Evolutionary conservation across 2,329 filamentous ascomycete genomes (phyloP).

Genomic region (Lasiodiplodia sp.): DNA sequence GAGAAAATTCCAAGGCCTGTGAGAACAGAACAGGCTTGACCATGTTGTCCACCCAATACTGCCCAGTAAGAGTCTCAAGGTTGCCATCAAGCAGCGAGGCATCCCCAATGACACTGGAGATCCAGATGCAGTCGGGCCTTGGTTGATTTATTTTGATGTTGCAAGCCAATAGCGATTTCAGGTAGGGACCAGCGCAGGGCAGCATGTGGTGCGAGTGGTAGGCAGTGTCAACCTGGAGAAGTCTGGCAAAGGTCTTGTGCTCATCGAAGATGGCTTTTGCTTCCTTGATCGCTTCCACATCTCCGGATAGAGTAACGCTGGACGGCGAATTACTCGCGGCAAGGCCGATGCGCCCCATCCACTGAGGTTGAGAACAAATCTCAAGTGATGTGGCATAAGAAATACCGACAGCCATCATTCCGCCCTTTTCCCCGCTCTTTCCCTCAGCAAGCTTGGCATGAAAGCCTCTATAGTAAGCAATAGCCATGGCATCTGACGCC

Average conservation of each 20-base stretch:
- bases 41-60: conserved; percentile 59
- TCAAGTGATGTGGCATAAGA: neutral
- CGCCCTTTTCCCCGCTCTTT: conserved; percentile 34
- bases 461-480: conserved; percentile 38
- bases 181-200: conserved; percentile 7
- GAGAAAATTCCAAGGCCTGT: conserved; percentile 32
- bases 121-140: neutral
- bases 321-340: conserved; percentile 39
- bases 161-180: conserved; percentile 7
- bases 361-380: conserved; percentile 3
- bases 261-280: conserved; percentile 29
- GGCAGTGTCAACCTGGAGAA: conserved; percentile 34
- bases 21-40: conserved; percentile 54
- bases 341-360: conserved; percentile 35
- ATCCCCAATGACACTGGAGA: conserved; percentile 8
- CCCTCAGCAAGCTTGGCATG: conserved; percentile 25
- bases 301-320: conserved; percentile 36
- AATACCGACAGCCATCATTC: conserved; percentile 45
- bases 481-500: conserved; percentile 35
- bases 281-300: conserved; percentile 31
- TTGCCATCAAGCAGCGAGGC: neutral
- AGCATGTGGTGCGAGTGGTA: conserved; percentile 37
- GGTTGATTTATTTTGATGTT: neutral
- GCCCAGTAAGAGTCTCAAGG: conserved; percentile 34
- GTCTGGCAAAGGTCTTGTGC: conserved; percentile 31